Evolutionary conservation across 768 basidiomycete species (phyloP), one percentile per base, ranked within the genome.

Genomic region (Lanmaoa pseudosensibilis): DNA sequence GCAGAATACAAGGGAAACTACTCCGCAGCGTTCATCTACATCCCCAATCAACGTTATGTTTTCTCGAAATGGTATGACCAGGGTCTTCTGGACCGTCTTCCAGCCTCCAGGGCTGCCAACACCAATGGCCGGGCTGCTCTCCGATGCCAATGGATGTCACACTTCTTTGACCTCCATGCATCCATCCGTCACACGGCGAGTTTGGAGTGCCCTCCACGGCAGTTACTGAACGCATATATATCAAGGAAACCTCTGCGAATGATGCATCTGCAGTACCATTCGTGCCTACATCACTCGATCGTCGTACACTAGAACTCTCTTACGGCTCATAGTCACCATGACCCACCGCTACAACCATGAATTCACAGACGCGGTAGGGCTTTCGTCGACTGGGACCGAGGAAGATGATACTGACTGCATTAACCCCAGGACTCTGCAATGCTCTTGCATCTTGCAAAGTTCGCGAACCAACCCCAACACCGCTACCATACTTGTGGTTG

Each of bases 121-220:
- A 52, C 55, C 50, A 50, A 47, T 45, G 50, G 59, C 60, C 16
- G 16, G 54, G 54, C 46, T 51, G 50, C 52, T 18, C 59, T 57
- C 60, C 63, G 60, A 11, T 56, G 46, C 57, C 55, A 62, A 60
- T 64, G 51, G 40, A 25, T 56, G 38, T 34, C 55, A 46, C 41
- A 32, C 53, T 45, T 50, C 52, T 39, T 41, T 49, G 57, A 25
- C 46, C 60, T 68, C 58, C 68, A 58, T 34, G 30, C 46, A 37
- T 47, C 40, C 46, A 46, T 21, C 52, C 12, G 58, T 66, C 62
- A 60, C 68, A 58, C 55, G 40, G 49, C 23, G 54, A n/a, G 18
- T 37, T 57, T 63, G 59, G 59, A 48, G 56, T 41, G 63, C 57
- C 23, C 63, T 69, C 63, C 59, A 67, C 11, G 56, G 56, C 34